These are phyloP conservation scores for Cutaneotrichosporon sp. DNA, from an alignment of 1,284 basidiomycete species.

Conservation along the genomic window DNA sequence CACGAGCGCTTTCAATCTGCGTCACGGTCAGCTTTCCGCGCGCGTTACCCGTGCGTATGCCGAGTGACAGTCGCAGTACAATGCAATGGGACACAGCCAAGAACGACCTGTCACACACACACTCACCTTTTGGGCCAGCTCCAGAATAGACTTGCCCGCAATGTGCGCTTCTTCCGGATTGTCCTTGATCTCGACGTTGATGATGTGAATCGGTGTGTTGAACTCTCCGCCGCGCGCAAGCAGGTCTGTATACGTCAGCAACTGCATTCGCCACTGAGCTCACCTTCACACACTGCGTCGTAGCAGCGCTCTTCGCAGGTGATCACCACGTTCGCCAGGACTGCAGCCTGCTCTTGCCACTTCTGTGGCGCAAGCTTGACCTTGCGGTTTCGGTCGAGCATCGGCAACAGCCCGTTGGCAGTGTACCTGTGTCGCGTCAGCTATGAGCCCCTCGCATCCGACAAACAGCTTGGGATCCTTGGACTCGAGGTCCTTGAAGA, in stretches of 20 bases:
- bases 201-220: constrained; percentile 89
- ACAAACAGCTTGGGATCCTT: constrained; percentile 82
- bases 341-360: constrained; percentile 81
- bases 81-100: too few species aligned
- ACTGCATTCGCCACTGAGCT: constrained; percentile 29
- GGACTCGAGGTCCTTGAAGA: constrained; percentile 82
- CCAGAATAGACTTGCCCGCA: constrained; percentile 91
- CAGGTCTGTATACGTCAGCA: constrained; percentile 59
- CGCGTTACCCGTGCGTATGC: too few species aligned
- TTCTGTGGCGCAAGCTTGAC: constrained; percentile 91
- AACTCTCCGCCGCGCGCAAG: constrained; percentile 82
- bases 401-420: constrained; percentile 92
- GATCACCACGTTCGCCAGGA: constrained; percentile 89
- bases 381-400: constrained; percentile 92
- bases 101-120: too few species aligned
- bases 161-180: constrained; percentile 97
- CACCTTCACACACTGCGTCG: constrained; percentile 96
- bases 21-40: not conserved
- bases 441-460: not conserved
- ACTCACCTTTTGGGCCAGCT: constrained; percentile 81
- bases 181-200: constrained; percentile 99
- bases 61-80: too few species aligned
- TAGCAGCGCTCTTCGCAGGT: constrained; percentile 99
- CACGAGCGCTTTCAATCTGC: constrained; percentile 77
- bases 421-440: constrained; percentile 61